phyloP scores from a whole-genome alignment of 768 basidiomycete genomes.

The Rhodosporidiobolus odoratus region DNA sequence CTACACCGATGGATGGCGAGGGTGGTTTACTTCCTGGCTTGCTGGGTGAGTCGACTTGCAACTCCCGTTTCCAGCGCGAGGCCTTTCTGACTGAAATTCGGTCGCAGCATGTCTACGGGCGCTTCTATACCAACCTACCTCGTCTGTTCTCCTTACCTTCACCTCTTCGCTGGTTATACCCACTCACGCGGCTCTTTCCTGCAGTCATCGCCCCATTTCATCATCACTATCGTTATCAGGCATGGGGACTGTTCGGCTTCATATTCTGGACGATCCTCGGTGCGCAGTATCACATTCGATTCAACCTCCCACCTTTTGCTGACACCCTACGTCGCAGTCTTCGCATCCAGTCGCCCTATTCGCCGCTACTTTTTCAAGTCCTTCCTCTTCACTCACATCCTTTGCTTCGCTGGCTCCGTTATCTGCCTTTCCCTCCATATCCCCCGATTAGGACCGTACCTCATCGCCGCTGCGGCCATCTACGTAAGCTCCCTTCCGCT shows the following conservation, averaged over 20 bases:
- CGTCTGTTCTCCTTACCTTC: background rate
- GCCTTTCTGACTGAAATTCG: too few species aligned
- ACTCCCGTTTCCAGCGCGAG: too few species aligned
- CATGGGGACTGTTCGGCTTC: background rate
- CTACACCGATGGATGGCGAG: conserved; percentile 27
- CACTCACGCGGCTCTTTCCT: too few species aligned
- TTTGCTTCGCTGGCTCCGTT: conserved; percentile 1
- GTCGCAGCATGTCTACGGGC: conserved; percentile 6
- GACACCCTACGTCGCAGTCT: background rate
- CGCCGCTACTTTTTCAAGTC: conserved; percentile 14
- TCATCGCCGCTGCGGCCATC: background rate
- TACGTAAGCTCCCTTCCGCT: background rate
- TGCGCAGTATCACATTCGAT: too few species aligned
- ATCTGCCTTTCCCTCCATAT: conserved; percentile 19
- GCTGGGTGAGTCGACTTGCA: background rate
- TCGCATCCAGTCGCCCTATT: background rate
- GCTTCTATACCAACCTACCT: conserved; percentile 4
- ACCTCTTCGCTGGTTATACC: too few species aligned
- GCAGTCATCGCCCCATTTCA: background rate
- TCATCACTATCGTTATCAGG: background rate
- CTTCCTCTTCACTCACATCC: conserved; percentile 20
- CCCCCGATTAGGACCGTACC: conserved; percentile 16
- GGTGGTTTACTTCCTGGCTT: background rate
- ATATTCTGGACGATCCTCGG: conserved; percentile 44
- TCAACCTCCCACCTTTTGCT: conserved; percentile 46